Evolutionary conservation across 257 asterid genomes (phyloP).

Genomic region (Phtheirospermum japonicum): DNA sequence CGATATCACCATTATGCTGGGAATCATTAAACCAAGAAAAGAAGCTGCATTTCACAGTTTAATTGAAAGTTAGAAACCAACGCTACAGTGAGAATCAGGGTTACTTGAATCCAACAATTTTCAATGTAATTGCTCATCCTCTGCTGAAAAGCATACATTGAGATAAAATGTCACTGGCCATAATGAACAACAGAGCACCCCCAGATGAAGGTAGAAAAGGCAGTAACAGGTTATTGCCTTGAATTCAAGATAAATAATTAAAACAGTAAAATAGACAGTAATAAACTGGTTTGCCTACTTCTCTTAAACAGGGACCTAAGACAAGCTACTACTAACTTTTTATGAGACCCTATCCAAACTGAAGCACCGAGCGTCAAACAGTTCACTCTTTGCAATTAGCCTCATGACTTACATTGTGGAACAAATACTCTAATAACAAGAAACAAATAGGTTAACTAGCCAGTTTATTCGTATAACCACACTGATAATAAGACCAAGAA

Average conservation of each 20-base stretch:
- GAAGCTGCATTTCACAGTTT: conserved; percentile 62
- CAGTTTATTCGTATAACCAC: no score
- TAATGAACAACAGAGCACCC: background rate
- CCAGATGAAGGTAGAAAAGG: background rate
- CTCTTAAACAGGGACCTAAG: background rate
- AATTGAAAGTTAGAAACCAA: conserved; percentile 22
- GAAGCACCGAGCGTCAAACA: no score
- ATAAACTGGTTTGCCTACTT: background rate
- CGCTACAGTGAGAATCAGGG: conserved; percentile 21
- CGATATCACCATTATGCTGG: conserved; percentile 58
- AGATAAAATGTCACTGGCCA: no score
- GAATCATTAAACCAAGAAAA: conserved; percentile 73
- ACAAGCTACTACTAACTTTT: no score
- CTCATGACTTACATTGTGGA: no score
- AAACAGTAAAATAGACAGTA: background rate
- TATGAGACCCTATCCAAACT: no score
- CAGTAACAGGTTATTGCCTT: background rate
- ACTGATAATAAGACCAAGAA: no score
- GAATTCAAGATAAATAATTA: background rate
- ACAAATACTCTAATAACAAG: no score
- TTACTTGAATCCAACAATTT: background rate
- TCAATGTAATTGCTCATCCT: no score
- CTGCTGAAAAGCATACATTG: no score
- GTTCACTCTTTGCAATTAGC: no score
- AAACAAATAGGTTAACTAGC: no score